phyloP scores from a whole-genome alignment of 2,329 filamentous ascomycete species.

The Fusarium globosum region DNA sequence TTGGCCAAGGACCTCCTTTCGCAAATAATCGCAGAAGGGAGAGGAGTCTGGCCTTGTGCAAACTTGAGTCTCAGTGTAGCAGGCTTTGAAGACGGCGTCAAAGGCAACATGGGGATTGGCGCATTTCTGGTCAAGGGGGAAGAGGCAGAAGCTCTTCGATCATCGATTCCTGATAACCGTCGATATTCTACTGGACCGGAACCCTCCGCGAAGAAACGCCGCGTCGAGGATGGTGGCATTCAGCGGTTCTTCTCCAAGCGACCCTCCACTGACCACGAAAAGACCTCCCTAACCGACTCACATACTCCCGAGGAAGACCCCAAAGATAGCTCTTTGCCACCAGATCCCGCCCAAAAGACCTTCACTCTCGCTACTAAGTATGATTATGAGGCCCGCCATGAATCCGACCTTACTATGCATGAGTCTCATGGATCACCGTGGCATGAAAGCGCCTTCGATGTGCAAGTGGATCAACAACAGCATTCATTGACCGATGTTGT shows the following conservation, averaged over 20 bases:
- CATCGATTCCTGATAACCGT: conserved; percentile 36
- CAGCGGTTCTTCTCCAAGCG: conserved; percentile 67
- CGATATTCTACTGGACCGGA: conserved; percentile 36
- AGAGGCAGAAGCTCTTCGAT: conserved; percentile 61
- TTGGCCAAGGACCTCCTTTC: conserved; percentile 80
- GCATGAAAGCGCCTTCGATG: conserved; percentile 24
- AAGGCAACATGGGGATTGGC: conserved; percentile 86
- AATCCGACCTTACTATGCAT: conserved; percentile 20
- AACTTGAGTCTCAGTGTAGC: conserved; percentile 89
- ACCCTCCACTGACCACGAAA: conserved; percentile 43
- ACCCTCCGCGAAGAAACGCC: conserved; percentile 46
- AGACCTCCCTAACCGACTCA: conserved; percentile 40
- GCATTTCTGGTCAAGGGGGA: conserved; percentile 84
- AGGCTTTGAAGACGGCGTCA: conserved; percentile 91
- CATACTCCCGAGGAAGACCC: neutral
- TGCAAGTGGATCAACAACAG: conserved; percentile 36
- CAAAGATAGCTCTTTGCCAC: conserved; percentile 6
- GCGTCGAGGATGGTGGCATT: conserved; percentile 62
- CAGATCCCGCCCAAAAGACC: conserved; percentile 9
- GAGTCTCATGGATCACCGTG: conserved; percentile 21
- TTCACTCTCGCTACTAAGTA: conserved; percentile 16
- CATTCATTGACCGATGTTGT: conserved; percentile 54
- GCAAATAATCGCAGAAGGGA: conserved; percentile 81
- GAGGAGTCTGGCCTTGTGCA: conserved; percentile 84
- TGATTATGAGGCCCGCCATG: conserved; percentile 30